A percentile compares a stretch with the other conserved stretches of the same genome.
These are phyloP conservation scores for Alnus glutinosa DNA, from an alignment of 306 rosid genomes.

Conservation along the genomic window DNA sequence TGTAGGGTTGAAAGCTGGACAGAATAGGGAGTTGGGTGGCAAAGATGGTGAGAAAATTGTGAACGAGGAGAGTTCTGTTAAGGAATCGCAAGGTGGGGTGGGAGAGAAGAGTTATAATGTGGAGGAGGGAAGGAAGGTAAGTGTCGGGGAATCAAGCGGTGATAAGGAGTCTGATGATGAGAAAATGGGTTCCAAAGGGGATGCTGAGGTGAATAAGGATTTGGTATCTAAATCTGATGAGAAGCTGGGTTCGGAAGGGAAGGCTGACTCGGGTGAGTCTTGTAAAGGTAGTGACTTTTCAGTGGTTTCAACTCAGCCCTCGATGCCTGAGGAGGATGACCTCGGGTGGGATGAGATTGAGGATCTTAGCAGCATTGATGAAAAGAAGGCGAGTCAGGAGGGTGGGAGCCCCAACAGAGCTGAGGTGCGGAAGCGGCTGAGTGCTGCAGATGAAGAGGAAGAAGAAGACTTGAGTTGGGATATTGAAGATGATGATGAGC, in stretches of 20 bases:
- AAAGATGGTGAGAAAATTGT: constrained; percentile 27
- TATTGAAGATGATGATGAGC: constrained; percentile 68
- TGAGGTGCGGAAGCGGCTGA: constrained; percentile 63
- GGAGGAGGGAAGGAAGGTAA: constrained; percentile 22
- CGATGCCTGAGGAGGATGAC: constrained; percentile 61
- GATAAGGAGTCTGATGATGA: constrained; percentile 28
- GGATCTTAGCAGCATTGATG: constrained; percentile 78
- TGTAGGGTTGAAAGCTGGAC: constrained; percentile 16
- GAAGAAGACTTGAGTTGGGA: constrained; percentile 88
- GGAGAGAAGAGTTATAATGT: constrained; percentile 14
- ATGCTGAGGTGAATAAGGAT: constrained; percentile 40
- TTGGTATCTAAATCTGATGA: constrained; percentile 31
- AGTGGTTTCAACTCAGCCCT: constrained; percentile 34
- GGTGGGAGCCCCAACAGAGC: constrained; percentile 39
- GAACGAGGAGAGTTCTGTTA: constrained; percentile 23
- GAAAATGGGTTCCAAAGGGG: constrained; percentile 30
- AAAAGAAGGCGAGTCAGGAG: constrained; percentile 44
- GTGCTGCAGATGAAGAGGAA: constrained; percentile 75
- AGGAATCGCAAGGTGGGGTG: constrained; percentile 27
- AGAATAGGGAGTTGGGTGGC: constrained; percentile 27
- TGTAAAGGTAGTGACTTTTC: constrained; percentile 38
- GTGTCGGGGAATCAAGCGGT: constrained; percentile 22
- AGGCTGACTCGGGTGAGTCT: constrained; percentile 40
- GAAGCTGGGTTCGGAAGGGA: constrained; percentile 31
- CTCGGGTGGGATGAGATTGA: constrained; percentile 94